Percentiles rank a stretch among this genome's conserved stretches.
phyloP scores from a whole-genome alignment of 2,329 filamentous ascomycete species.

The Colletotrichum tabaci region DNA sequence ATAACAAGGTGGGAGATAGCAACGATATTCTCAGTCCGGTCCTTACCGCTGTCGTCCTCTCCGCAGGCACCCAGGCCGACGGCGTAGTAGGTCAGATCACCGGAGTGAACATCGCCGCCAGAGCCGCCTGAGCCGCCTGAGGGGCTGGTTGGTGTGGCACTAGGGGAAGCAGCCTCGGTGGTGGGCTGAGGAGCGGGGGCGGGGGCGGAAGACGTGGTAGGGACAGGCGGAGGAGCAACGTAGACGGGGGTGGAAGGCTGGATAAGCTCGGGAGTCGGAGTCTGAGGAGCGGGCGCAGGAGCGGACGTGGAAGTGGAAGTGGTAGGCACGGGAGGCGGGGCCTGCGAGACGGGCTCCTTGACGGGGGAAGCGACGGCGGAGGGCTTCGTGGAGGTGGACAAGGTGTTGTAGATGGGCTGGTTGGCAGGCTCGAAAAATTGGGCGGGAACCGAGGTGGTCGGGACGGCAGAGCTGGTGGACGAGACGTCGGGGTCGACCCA shows the following conservation, averaged over 20 bases:
- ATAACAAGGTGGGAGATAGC: slow-evolving; percentile 78
- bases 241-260: slow-evolving; percentile 32
- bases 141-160: slow-evolving; percentile 19
- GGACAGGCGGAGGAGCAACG: slow-evolving; percentile 26
- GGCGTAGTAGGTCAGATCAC: slow-evolving; percentile 83
- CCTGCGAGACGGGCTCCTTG: slow-evolving; percentile 26
- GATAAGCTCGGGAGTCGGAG: slow-evolving; percentile 45
- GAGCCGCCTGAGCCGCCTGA: slow-evolving; percentile 41
- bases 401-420: slow-evolving; percentile 27
- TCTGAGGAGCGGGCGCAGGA: slow-evolving; percentile 43
- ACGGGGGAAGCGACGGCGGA: slow-evolving; percentile 6
- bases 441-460: slow-evolving; percentile 46
- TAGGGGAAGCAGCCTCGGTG: slow-evolving; percentile 37
- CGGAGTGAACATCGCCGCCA: slow-evolving; percentile 59
- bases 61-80: slow-evolving; percentile 81
- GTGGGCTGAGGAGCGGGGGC: slow-evolving; percentile 34
- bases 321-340: slow-evolving; percentile 36
- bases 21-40: slow-evolving; percentile 72
- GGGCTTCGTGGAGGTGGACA: slow-evolving; percentile 32
- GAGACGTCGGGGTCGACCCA: slow-evolving; percentile 54
- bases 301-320: slow-evolving; percentile 39
- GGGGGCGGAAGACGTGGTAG: slow-evolving; percentile 37
- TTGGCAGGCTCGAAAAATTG: slow-evolving; percentile 51
- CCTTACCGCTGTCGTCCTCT: slow-evolving; percentile 69
- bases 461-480: slow-evolving; percentile 47